A percentile compares a stretch with the other conserved stretches of the same genome.
Evolutionary conservation across 176 grass and related monocot species (phyloP).

Genomic region (Bolboschoenus planiculmis): DNA sequence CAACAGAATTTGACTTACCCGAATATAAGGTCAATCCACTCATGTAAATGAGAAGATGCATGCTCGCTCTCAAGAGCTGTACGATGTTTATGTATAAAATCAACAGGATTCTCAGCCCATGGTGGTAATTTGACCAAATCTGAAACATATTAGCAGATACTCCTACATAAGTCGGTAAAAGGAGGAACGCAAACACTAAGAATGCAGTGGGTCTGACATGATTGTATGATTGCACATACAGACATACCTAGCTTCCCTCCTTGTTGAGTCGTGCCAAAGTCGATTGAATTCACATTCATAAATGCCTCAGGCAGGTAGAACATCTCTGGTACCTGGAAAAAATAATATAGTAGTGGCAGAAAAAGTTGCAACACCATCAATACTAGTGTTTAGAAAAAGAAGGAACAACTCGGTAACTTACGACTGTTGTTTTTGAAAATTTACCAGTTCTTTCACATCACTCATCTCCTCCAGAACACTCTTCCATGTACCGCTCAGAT

Average conservation of each 20-base stretch:
- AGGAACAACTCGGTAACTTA: slow-evolving; percentile 2
- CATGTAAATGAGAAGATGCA: slow-evolving; percentile 77
- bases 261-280: slow-evolving; percentile 94
- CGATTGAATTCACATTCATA: slow-evolving; percentile 58
- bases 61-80: slow-evolving; percentile 93
- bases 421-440: slow-evolving; percentile 26
- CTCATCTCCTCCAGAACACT: slow-evolving; percentile 98
- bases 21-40: slow-evolving; percentile 98
- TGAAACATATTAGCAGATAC: slow-evolving; percentile 27
- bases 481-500: slow-evolving; percentile 89
- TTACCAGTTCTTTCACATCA: slow-evolving; percentile 99
- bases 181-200: slow-evolving; percentile 16
- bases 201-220: neutral
- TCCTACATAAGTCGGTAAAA: slow-evolving; percentile 8
- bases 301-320: slow-evolving; percentile 96
- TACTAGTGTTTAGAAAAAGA: slow-evolving; percentile 5
- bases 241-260: slow-evolving; percentile 47
- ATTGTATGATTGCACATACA: neutral
- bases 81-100: slow-evolving; percentile 91
- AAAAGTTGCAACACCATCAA: neutral
- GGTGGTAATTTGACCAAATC: slow-evolving; percentile 77
- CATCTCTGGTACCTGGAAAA: slow-evolving; percentile 83
- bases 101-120: slow-evolving; percentile 85
- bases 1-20: slow-evolving; percentile 45
- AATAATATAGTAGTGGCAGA: slow-evolving; percentile 16